Evolutionary conservation across 148 eudicot species (phyloP), one percentile per base, ranked within the genome.

Genomic region (Rhododendron kiyosumense): DNA sequence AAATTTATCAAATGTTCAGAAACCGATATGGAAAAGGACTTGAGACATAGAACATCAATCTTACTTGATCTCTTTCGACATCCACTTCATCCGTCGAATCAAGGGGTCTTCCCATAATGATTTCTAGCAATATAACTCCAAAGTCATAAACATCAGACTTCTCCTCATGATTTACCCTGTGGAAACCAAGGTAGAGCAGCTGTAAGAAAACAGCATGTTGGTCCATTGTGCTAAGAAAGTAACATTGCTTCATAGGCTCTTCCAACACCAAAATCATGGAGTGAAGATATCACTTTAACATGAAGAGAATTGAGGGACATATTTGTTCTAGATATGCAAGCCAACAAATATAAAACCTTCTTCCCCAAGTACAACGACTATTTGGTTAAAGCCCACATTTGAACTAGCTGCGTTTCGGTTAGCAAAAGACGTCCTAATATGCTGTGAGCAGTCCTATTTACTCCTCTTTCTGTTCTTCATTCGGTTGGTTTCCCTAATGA

Each of bases 71-170:
- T 91, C 88, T 93, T 15, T 86, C 65, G 17, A 86, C 77, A 69
- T 92, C 91, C 43, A 93, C 88, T 85, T 93, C 96, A 82, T 90
- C 89, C 84, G 83, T 89, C 45, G 95, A 88, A 84, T 85, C 90
- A 57, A 93, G 83, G 41, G 89, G 94, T 82, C 86, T 88, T 73
- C 98, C 99, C 48, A 89, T 65, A 51, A 97, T 94, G 36, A 93
- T 84, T 81, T 97, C 98, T 3, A 95, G 92, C 80, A 95, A 83
- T 89, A 97, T 91, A 14, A 93, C 95, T 82, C 99, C 99, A 78
- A 95, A 94, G 85, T 94, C 95, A 74, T 94, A 92, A 12, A 97
- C 85, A 84, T 95, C 98, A 65, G 67, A 81, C 90, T 93, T 94
- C 45, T 96, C 99, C 63, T 93, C 93, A 75, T 93, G 86, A 74